Evolutionary conservation across 2,329 filamentous ascomycete species (phyloP), one percentile per base, ranked within the genome.

Genomic region (Teratosphaeria nubilosa): DNA sequence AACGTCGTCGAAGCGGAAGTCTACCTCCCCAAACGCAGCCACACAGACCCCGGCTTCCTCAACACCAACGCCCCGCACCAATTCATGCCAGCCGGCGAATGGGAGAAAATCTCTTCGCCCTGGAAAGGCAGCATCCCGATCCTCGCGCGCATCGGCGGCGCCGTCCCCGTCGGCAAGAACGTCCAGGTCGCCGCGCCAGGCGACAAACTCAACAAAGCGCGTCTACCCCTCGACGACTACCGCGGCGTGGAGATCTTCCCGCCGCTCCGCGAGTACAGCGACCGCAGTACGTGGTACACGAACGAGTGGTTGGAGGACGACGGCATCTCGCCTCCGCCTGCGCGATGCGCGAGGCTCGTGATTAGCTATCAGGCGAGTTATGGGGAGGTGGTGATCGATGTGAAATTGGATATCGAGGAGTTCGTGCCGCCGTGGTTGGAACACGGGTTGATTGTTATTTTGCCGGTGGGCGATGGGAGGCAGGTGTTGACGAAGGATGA

Each of bases 11-110:
- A 73, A 11, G 82, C 80, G 0, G 77, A 73, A 11, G 73, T 90
- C 9, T 90, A 90, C 63, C 77, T 88, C 0, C 86, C 86, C 0
- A 75, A 74, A 25, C 73, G 74, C 55, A 59, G 62, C 13, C 56
- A 61, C 3, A 70, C 72, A 14, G 70, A 72, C 0, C 71, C 83
- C 27, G 83, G 85, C 0, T 88, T 79, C 68, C 64, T 87, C 27
- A 87, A 88, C 65, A 70, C 84, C 37, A 85, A 85, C 55, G 74
- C 78, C 0, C 83, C 85, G 0, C 82, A 84, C 62, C 77, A 84
- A 56, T 79, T 84, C 60, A 72, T 85, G 5, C 66, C 73, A 0
- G 75, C 81, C 0, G 82, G 81, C 0, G 75, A 81, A 60, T 84
- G 82, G 81, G 72, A 77, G 2, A 74, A 75, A 1, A 73, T 84